Base-by-base conservation (phyloP, 305 asterid species). In the Solanum hybrid region DNA sequence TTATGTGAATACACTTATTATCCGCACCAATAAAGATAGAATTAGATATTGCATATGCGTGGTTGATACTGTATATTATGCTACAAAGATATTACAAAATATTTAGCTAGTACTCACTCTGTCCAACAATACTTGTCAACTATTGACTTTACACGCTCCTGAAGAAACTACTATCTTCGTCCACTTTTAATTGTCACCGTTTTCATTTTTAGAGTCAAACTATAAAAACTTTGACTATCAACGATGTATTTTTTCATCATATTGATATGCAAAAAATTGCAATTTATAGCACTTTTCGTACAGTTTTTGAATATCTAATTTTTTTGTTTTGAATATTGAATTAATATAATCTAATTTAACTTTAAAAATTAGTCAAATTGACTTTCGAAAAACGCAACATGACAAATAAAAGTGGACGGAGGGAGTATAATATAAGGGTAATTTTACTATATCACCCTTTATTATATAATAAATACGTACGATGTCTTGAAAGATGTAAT, bases 41-140 rank as follows among this genome's bases (percentile, higher is more conserved):
- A 0, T 0, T 7, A 60, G 2, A 60, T 60, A 60, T 60, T 60
- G 24, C 0, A 56, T 56, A 7, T 60, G 5, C 11, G 10, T 56
- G 24, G 24, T 56, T 17, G 24, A 60, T 56, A 56, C 66, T 0
- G 0, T 56, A 56, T 56, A 56, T 56, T 56, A 56, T 56, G n/a
- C 66, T 17, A 17, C n/a, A 0, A 17, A 56, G 66, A 56, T 56
- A 6, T 17, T 56, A 56, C n/a, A 56, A 17, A 56, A 17, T 56
- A 56, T 17, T 17, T 56, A 16, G 0, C 66, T 56, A 56, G 64
- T 51, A 51, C 64, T 51, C 64, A 0, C 9, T 51, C 1, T 0
- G n/a, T 51, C 0, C n/a, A 51, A 51, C 0, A 51, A 51, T 51
- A 51, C 0, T 51, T 51, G 0, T 5, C n/a, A 0, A 51, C 3